Percentiles rank a stretch among this genome's conserved stretches.
These are phyloP conservation scores for Suillus alpinus DNA, from an alignment of 768 basidiomycete species.

Conservation along the genomic window DNA sequence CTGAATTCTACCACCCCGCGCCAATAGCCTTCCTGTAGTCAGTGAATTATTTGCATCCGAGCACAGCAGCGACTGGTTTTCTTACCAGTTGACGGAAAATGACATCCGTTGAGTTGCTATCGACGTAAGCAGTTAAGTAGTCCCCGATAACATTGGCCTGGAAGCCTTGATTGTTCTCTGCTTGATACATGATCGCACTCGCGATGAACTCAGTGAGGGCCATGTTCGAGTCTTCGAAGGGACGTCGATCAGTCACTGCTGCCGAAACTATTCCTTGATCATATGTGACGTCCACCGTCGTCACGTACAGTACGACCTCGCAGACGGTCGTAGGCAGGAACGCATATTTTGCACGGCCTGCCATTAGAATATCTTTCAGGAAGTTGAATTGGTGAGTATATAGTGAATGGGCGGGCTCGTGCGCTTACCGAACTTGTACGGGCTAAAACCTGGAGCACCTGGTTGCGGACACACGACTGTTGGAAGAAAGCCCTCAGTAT, in stretches of 20 bases:
- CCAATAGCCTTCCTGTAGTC: not conserved
- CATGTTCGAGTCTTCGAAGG: not conserved
- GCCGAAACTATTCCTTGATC: not conserved
- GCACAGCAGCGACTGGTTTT: not conserved
- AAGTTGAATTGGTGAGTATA: not conserved
- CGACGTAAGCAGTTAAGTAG: not conserved
- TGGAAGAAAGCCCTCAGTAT: slow-evolving; percentile 4
- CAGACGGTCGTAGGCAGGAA: not conserved
- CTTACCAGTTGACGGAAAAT: not conserved
- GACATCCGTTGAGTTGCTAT: not conserved
- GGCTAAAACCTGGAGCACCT: not conserved
- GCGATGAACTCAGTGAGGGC: not conserved
- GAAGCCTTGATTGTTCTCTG: not conserved
- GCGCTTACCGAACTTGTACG: not conserved
- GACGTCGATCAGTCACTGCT: not conserved
- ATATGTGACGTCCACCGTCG: not conserved
- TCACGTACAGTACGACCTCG: not conserved
- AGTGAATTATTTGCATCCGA: not conserved
- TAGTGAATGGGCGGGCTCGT: not conserved
- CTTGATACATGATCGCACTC: not conserved
- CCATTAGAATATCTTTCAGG: not conserved
- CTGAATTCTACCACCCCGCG: not conserved
- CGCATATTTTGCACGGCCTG: not conserved
- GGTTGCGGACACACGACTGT: not conserved
- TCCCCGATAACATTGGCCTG: not conserved